Percentiles rank a stretch among this genome's conserved stretches.
These are phyloP conservation scores for Blastobotrys elegans DNA, from an alignment of 1,139 yeast genomes.

Conservation along the genomic window DNA sequence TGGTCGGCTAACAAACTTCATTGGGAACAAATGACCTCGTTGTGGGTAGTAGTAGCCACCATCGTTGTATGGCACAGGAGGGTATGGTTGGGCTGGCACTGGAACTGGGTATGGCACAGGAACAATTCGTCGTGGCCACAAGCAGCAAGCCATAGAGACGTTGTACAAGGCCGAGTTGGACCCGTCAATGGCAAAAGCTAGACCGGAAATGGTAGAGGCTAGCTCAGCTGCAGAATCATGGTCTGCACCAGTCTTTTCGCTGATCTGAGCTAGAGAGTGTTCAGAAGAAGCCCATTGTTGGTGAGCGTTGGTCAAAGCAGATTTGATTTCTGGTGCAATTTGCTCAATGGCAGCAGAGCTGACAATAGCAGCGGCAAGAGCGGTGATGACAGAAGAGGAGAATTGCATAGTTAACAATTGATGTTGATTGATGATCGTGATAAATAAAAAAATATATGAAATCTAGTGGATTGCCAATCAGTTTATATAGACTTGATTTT, in stretches of 20 bases:
- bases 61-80: neutral
- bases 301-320: slow-evolving; percentile 1
- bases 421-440: neutral
- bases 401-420: slow-evolving; percentile 2
- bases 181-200: slow-evolving; percentile 1
- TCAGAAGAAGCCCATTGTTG: neutral
- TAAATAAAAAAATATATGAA: too few species aligned
- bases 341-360: neutral
- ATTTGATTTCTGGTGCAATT: neutral
- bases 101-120: neutral
- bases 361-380: neutral
- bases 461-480: too few species aligned
- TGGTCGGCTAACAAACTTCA: neutral
- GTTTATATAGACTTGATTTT: too few species aligned
- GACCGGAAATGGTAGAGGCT: neutral
- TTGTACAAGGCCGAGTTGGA: neutral
- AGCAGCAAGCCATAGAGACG: neutral
- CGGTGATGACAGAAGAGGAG: neutral
- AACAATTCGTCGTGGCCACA: neutral
- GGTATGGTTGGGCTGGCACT: neutral
- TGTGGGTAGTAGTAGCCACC: neutral
- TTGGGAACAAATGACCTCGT: neutral
- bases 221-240: neutral
- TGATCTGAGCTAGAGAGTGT: neutral
- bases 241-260: neutral